phyloP scores from a whole-genome alignment of 495 filamentous ascomycete species.

The Talaromyces thailandensis region DNA sequence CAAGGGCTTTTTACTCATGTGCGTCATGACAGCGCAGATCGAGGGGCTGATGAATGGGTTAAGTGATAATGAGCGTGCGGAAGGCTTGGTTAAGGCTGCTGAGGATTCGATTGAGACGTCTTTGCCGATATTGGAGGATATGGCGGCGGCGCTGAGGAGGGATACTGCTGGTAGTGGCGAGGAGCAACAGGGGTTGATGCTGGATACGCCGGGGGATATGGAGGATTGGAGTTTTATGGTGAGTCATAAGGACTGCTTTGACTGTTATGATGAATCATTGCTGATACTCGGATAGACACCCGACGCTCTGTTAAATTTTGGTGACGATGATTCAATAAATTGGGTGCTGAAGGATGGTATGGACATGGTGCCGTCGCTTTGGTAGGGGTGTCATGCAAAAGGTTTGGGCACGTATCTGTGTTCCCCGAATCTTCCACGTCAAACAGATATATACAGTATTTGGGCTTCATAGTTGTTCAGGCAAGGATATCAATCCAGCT shows the following conservation, averaged over 20 bases:
- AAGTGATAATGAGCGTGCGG: conserved; percentile 18
- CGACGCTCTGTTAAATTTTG: conserved; percentile 7
- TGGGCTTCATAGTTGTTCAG: not conserved
- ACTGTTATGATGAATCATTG: not conserved
- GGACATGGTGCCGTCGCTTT: not conserved
- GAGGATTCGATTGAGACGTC: conserved; percentile 26
- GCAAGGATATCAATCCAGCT: conserved; percentile 24
- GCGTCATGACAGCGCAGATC: conserved; percentile 32
- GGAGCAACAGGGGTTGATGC: not conserved
- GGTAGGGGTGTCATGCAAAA: not conserved
- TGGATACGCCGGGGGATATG: conserved; percentile 7
- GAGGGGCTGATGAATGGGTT: conserved; percentile 30
- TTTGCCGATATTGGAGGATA: conserved; percentile 21
- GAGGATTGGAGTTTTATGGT: conserved; percentile 19
- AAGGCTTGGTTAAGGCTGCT: conserved; percentile 23
- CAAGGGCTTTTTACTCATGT: conserved; percentile 43
- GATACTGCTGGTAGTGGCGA: conserved; percentile 2
- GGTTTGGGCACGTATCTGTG: not conserved
- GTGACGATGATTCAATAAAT: conserved; percentile 8
- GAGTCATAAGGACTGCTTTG: not conserved
- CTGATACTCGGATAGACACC: conserved; percentile 3
- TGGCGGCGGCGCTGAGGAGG: conserved; percentile 9
- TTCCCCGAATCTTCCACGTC: not conserved
- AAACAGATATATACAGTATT: not conserved
- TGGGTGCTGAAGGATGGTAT: conserved; percentile 5